phyloP scores from a whole-genome alignment of 352 stramenopile species.

The Phytophthora litchii region DNA sequence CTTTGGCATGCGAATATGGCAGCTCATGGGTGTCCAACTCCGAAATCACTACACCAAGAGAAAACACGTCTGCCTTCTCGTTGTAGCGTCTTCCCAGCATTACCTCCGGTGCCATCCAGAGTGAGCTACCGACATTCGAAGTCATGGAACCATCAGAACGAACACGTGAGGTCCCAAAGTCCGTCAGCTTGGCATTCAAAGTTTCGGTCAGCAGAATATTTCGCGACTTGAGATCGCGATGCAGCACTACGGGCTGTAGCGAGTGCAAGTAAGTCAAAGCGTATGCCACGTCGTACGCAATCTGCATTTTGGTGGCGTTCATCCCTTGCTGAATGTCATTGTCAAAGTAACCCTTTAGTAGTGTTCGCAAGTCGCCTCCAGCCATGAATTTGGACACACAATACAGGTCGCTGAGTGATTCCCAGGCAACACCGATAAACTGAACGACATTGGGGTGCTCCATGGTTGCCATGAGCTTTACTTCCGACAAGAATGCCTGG shows the following conservation, averaged over 20 bases:
- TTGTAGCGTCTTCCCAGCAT: conserved; percentile 37
- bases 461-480: conserved; percentile 47
- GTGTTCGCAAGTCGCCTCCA: conserved; percentile 45
- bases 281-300: conserved; percentile 39
- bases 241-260: conserved; percentile 34
- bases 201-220: conserved; percentile 62
- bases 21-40: conserved; percentile 40
- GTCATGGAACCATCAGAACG: conserved; percentile 39
- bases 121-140: conserved; percentile 28
- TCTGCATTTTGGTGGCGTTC: conserved; percentile 38
- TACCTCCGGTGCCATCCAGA: conserved; percentile 54
- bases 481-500: conserved; percentile 46
- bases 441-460: conserved; percentile 58
- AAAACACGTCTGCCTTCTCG: conserved; percentile 48
- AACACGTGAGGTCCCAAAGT: conserved; percentile 50
- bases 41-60: conserved; percentile 42
- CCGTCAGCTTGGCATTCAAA: conserved; percentile 52
- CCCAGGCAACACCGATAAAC: conserved; percentile 64
- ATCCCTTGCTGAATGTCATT: conserved; percentile 29
- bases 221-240: conserved; percentile 71
- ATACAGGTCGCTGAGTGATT: conserved; percentile 51
- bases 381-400: conserved; percentile 62
- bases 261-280: conserved; percentile 46
- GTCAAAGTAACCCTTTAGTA: conserved; percentile 36
- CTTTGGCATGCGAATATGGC: conserved; percentile 33